Evolutionary conservation across 1,284 basidiomycete species (phyloP).

Genomic region (Ceratobasidium sp.): DNA sequence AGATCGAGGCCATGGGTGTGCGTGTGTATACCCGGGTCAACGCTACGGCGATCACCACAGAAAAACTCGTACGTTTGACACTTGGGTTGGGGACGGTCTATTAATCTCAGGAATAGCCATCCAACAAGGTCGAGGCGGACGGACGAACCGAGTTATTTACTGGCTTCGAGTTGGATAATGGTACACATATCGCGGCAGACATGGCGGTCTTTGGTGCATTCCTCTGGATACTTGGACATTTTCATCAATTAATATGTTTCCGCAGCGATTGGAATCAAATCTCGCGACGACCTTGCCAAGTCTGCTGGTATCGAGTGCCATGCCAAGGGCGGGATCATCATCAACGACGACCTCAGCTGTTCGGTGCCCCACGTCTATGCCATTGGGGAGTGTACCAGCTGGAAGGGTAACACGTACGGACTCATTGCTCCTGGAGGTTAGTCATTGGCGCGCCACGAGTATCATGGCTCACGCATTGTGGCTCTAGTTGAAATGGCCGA

Average conservation of each 20-base stretch:
- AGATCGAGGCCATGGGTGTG: constrained; percentile 76
- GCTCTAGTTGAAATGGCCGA: constrained; percentile 77
- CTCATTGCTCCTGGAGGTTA: constrained; percentile 74
- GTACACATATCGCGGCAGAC: constrained; percentile 61
- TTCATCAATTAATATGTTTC: too few relatives aligned
- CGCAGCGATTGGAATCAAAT: constrained; percentile 76
- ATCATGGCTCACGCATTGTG: too few relatives aligned
- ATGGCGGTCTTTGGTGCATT: constrained; percentile 66
- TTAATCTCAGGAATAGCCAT: constrained; percentile 33
- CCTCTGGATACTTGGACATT: too few relatives aligned
- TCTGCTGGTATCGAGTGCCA: constrained; percentile 65
- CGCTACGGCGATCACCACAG: constrained; percentile 61
- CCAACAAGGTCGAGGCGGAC: constrained; percentile 56
- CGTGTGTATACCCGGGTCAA: constrained; percentile 68
- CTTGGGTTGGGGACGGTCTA: not conserved
- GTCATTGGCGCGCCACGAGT: constrained; percentile 21
- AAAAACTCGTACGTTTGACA: constrained; percentile 30
- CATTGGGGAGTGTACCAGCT: constrained; percentile 81
- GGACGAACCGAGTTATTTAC: constrained; percentile 59
- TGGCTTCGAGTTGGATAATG: constrained; percentile 66
- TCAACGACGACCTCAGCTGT: constrained; percentile 70
- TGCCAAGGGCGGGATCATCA: constrained; percentile 68
- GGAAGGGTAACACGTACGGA: constrained; percentile 76
- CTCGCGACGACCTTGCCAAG: constrained; percentile 75
- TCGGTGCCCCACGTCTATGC: constrained; percentile 73